phyloP scores from a whole-genome alignment of 1,284 basidiomycete genomes.

The Leccinum huronense region DNA sequence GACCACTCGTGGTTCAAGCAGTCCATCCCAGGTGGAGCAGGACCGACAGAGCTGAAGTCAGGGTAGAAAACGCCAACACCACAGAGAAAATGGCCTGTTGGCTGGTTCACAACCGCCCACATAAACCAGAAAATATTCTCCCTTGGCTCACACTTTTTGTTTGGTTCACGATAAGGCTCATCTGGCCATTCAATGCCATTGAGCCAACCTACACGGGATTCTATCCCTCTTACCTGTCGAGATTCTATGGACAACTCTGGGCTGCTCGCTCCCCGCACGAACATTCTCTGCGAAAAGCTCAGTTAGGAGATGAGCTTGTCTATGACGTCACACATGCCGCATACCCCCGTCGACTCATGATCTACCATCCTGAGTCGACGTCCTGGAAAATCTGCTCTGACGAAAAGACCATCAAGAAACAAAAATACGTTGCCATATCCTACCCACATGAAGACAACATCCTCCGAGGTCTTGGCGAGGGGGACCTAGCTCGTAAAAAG shows the following conservation, averaged over 20 bases:
- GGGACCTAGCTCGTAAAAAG: not conserved
- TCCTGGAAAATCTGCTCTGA: conserved; percentile 16
- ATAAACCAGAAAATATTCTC: not conserved
- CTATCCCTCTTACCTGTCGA: conserved; percentile 23
- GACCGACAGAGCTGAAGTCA: not conserved
- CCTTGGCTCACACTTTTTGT: conserved; percentile 24
- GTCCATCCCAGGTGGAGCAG: conserved; percentile 13
- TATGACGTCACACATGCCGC: conserved; percentile 20
- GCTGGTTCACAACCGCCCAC: conserved; percentile 13
- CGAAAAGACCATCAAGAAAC: conserved; percentile 10
- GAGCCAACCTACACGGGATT: conserved; percentile 6
- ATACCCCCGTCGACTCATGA: conserved; percentile 23
- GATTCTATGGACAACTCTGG: conserved; percentile 30
- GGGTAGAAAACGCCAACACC: conserved; percentile 2
- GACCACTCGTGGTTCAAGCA: conserved; percentile 25
- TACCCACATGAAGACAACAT: conserved; percentile 21
- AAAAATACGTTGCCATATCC: conserved; percentile 26
- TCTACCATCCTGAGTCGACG: conserved; percentile 13
- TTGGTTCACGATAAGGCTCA: no score
- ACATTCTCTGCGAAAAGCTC: conserved; percentile 21
- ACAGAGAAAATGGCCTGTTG: conserved; percentile 22
- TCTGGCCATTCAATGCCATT: conserved; percentile 26
- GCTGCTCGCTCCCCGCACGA: conserved; percentile 26
- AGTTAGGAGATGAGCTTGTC: conserved; percentile 11
- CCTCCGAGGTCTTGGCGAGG: not conserved